Percentiles rank a stretch among this genome's conserved stretches.
phyloP scores from a whole-genome alignment of 768 basidiomycete genomes.

The Xerocomus potaroensis region DNA sequence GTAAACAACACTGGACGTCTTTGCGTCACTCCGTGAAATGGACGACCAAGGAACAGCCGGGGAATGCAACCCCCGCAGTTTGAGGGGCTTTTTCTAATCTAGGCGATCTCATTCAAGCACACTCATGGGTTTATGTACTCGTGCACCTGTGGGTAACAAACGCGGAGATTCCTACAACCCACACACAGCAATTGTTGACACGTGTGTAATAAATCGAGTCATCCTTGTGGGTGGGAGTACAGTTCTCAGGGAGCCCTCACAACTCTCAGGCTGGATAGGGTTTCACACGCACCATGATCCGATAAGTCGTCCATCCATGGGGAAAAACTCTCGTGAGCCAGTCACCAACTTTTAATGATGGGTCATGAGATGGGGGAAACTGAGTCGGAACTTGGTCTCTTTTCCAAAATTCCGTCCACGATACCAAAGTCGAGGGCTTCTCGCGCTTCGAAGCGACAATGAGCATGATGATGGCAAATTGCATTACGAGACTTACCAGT shows the following conservation, averaged over 20 bases:
- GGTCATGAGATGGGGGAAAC: slow-evolving; percentile 21
- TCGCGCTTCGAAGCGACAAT: slow-evolving; percentile 50
- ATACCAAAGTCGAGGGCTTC: slow-evolving; percentile 91
- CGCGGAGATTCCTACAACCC: slow-evolving; percentile 20
- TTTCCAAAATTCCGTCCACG: slow-evolving; percentile 88
- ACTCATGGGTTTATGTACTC: not conserved
- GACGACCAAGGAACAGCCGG: slow-evolving; percentile 9
- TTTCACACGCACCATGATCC: slow-evolving; percentile 3
- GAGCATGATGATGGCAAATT: slow-evolving; percentile 19
- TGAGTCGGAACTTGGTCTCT: slow-evolving; percentile 54
- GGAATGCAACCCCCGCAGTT: slow-evolving; percentile 28
- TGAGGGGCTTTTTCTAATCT: slow-evolving; percentile 19
- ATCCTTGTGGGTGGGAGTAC: slow-evolving; percentile 13
- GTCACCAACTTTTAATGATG: slow-evolving; percentile 11
- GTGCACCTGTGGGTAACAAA: slow-evolving; percentile 16
- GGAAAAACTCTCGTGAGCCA: slow-evolving; percentile 8
- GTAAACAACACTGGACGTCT: slow-evolving; percentile 18
- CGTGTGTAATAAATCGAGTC: slow-evolving; percentile 17
- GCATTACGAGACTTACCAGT: slow-evolving; percentile 49
- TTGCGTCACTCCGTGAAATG: slow-evolving; percentile 16
- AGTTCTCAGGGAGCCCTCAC: slow-evolving; percentile 11
- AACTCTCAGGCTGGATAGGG: slow-evolving; percentile 11
- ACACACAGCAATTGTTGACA: slow-evolving; percentile 15
- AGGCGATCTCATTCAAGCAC: slow-evolving; percentile 23
- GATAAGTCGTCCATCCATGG: slow-evolving; percentile 2